phyloP scores from a whole-genome alignment of 2,329 filamentous ascomycete species.

The Colletotrichum coccodes region DNA sequence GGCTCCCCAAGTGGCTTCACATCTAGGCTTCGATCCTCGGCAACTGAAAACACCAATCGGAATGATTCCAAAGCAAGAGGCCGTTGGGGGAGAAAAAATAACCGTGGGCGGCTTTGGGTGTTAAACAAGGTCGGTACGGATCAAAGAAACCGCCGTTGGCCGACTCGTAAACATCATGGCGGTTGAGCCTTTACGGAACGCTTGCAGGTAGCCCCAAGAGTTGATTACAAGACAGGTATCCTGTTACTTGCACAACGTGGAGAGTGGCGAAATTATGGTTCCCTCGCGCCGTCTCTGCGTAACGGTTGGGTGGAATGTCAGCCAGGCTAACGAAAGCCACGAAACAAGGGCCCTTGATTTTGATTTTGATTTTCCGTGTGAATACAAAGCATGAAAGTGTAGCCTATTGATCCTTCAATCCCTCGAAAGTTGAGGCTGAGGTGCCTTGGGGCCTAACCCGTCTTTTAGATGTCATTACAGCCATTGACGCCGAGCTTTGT shows the following conservation, averaged over 20 bases:
- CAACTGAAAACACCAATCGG: too few species aligned
- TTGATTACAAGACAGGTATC: neutral
- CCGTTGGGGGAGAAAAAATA: neutral
- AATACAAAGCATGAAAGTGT: too few species aligned
- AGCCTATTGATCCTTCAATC: too few species aligned
- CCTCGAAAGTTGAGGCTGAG: too few species aligned
- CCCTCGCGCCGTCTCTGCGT: neutral
- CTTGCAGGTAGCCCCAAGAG: neutral
- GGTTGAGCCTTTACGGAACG: neutral
- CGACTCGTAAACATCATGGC: neutral
- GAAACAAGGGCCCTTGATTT: neutral
- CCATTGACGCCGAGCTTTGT: neutral
- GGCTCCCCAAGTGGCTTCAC: neutral
- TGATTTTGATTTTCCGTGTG: too few species aligned
- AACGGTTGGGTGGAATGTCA: neutral
- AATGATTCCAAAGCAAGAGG: neutral
- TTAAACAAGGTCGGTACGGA: neutral
- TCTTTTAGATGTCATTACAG: neutral
- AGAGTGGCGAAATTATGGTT: conserved; percentile 12
- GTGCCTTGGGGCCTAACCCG: neutral
- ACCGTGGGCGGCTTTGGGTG: neutral
- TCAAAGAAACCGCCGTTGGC: neutral
- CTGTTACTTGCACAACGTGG: neutral
- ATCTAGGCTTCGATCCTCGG: neutral
- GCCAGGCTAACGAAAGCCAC: neutral